Base-by-base conservation (phyloP, 345 rosid species). In the Eucalyptus camaldulensis region DNA sequence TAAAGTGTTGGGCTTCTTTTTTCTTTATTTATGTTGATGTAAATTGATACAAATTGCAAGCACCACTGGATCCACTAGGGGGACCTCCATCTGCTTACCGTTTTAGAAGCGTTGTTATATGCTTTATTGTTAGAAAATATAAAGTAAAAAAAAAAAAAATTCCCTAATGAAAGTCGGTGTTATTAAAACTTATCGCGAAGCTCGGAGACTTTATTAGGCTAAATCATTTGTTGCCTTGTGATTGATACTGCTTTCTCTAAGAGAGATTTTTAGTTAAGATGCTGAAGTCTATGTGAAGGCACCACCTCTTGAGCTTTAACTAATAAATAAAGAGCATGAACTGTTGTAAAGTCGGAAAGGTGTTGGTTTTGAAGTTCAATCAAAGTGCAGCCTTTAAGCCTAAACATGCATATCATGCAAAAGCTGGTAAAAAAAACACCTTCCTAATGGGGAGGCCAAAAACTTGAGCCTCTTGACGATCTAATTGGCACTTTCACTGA, bases 351-450 rank as follows among this genome's bases (percentile, higher is more conserved):
- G 81, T 72, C 2, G 45, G 6, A 40, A 72, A 31, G 80, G 80
- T 8, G 24, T 16, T n/a, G 76, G 2, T 31, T 69, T n/a, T 33
- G 24, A 33, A 69, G 80, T 1, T 33, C 44, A 33, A 72, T 33
- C 5, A 1, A 5, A 15, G 9, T 8, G 43, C 2, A 17, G 19
- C 17, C 43, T 1, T 31, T 4, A 8, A 16, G 12, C 12, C 12
- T 31, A 8, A 15, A 31, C 43, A 16, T 31, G 22, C 80, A 8
- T 31, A 29, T 29, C 72, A 65, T 65, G 72, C 72, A 29, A 65
- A 29, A 65, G 72, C 37, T 65, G 17, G 17, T 65, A 25, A 0
- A 29, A 27, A 65, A 56, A 22, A 7, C 1, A 65, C 37, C 72
- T 29, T n/a, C 37, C 37, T 13, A 13, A 27, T 7, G 33, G 33